Conservation (phyloP, 176 grass and related monocot genomes). For the Canna indica region DNA sequence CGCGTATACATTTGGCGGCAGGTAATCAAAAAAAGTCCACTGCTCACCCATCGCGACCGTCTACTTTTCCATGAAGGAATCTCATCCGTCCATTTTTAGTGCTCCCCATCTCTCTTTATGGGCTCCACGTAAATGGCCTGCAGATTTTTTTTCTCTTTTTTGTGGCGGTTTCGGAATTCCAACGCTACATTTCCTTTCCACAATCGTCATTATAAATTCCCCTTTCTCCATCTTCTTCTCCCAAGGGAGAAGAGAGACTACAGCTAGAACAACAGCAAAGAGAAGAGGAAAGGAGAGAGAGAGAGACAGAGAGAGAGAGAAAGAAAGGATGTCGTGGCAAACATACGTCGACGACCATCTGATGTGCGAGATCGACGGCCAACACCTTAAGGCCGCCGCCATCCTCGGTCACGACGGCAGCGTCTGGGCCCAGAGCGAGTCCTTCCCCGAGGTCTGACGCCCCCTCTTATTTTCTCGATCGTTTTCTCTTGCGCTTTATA, state of each 20-base stretch:
- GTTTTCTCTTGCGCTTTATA: background rate
- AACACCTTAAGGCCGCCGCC: background rate
- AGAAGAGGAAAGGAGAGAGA: background rate
- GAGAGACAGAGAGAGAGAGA: background rate
- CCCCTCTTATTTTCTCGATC: background rate
- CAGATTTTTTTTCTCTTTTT: background rate
- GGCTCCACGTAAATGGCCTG: background rate
- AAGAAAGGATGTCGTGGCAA: conserved; percentile 1
- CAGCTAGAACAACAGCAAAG: background rate
- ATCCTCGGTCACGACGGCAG: conserved; percentile 4
- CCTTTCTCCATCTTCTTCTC: background rate
- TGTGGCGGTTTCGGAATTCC: background rate
- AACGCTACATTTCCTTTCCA: background rate
- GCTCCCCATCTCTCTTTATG: background rate
- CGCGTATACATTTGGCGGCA: too few relatives aligned
- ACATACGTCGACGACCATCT: conserved; percentile 6
- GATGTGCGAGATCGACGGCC: conserved; percentile 2
- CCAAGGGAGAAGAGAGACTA: background rate
- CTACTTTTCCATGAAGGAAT: background rate
- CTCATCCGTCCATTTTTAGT: background rate
- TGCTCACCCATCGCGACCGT: background rate
- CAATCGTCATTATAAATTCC: background rate
- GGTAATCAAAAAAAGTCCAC: too few relatives aligned
- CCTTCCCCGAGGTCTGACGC: background rate
- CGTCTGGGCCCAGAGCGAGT: background rate